A percentile compares a stretch with the other conserved stretches of the same genome.
Evolutionary conservation across 495 filamentous ascomycete genomes (phyloP).

Genomic region (Pyrenula aspistea): DNA sequence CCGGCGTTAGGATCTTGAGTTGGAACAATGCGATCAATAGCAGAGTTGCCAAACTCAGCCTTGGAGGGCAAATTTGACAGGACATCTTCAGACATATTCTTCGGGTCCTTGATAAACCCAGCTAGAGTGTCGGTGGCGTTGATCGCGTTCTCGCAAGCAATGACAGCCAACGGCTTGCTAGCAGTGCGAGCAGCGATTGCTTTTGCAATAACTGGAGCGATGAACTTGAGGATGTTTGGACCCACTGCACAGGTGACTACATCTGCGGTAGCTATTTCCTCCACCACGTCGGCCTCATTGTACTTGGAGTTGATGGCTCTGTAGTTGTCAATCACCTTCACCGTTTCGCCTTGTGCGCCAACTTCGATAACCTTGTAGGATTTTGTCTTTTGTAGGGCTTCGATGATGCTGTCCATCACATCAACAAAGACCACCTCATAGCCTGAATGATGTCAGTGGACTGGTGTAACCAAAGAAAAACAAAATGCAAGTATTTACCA

Average conservation of each 20-base stretch:
- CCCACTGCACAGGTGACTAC: slow-evolving; percentile 94
- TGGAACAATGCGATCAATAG: slow-evolving; percentile 95
- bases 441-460: slow-evolving; percentile 14
- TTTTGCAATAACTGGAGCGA: slow-evolving; percentile 86
- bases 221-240: slow-evolving; percentile 89
- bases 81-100: slow-evolving; percentile 48
- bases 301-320: slow-evolving; percentile 90
- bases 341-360: slow-evolving; percentile 68
- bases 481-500: neutral
- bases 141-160: slow-evolving; percentile 97
- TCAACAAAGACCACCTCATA: slow-evolving; percentile 95
- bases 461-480: neutral
- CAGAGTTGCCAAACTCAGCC: slow-evolving; percentile 85
- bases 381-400: slow-evolving; percentile 55
- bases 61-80: slow-evolving; percentile 48
- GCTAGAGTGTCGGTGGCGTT: slow-evolving; percentile 77
- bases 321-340: slow-evolving; percentile 81
- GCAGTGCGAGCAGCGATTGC: slow-evolving; percentile 66
- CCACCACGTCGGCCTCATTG: slow-evolving; percentile 62
- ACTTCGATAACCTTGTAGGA: slow-evolving; percentile 90
- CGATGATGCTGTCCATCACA: slow-evolving; percentile 72
- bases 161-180: slow-evolving; percentile 69
- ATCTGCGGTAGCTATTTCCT: slow-evolving; percentile 78
- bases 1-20: slow-evolving; percentile 66
- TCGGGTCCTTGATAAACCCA: slow-evolving; percentile 61